These are phyloP conservation scores for Suillus paluster DNA, from an alignment of 768 basidiomycete species.

Conservation along the genomic window DNA sequence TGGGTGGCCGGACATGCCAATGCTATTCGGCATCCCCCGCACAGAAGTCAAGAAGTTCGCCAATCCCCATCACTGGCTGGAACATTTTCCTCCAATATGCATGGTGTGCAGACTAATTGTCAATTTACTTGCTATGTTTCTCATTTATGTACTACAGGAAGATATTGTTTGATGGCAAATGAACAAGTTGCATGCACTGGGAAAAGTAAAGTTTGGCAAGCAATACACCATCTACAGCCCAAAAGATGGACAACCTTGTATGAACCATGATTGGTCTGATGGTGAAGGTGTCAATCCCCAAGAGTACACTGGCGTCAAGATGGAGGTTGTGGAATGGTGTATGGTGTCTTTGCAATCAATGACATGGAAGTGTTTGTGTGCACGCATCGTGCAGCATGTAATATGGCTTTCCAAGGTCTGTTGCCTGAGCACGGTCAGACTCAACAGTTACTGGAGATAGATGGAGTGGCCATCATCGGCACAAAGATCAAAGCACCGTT, in stretches of 20 bases:
- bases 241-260: too few relatives aligned
- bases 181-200: too few relatives aligned
- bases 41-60: conserved; percentile 95
- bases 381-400: too few relatives aligned
- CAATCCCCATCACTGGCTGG: conserved; percentile 92
- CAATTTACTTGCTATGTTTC: neutral
- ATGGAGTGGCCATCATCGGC: too few relatives aligned
- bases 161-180: conserved; percentile 99
- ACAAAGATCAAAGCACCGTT: conserved; percentile 64
- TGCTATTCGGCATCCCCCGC: conserved; percentile 75
- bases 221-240: too few relatives aligned
- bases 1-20: conserved; percentile 60
- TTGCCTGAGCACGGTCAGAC: too few relatives aligned
- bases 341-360: too few relatives aligned
- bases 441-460: too few relatives aligned
- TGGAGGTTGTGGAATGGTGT: conserved; percentile 87
- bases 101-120: conserved; percentile 51
- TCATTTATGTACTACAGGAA: conserved; percentile 32
- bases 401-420: too few relatives aligned
- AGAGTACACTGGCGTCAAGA: conserved; percentile 94
- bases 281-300: conserved; percentile 95
- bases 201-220: too few relatives aligned
- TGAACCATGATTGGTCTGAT: too few relatives aligned
- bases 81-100: conserved; percentile 96
- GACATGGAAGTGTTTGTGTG: too few relatives aligned